Conservation (phyloP, 2,329 filamentous ascomycete genomes). For the Epichloe glyceriae region DNA sequence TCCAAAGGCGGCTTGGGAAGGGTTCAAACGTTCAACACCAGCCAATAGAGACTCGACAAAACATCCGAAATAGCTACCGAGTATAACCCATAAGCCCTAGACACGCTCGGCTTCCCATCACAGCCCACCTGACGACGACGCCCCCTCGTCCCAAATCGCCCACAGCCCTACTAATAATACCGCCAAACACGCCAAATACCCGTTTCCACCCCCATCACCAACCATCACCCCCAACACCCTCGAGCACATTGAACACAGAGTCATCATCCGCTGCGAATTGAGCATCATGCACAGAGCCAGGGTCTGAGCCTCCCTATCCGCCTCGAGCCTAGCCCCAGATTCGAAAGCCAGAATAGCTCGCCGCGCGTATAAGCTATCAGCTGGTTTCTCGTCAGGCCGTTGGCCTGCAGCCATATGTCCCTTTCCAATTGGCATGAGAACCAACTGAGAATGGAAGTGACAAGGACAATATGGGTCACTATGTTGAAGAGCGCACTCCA, state of each 20-base stretch:
- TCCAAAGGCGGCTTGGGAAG: too few relatives aligned
- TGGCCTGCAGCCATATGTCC: constrained; percentile 18
- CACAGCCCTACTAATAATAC: too few relatives aligned
- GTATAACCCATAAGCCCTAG: too few relatives aligned
- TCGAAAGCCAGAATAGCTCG: constrained; percentile 2
- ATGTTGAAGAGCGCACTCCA: neutral
- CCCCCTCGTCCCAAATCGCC: too few relatives aligned
- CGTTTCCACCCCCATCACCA: neutral
- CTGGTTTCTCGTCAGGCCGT: constrained; percentile 17
- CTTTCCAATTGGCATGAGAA: constrained; percentile 12
- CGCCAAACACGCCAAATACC: too few relatives aligned
- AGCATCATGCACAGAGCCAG: neutral
- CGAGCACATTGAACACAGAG: neutral
- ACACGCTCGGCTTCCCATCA: too few relatives aligned
- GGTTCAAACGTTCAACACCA: too few relatives aligned
- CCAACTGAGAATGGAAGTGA: constrained; percentile 9
- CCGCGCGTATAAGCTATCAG: constrained; percentile 11
- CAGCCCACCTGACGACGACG: too few relatives aligned
- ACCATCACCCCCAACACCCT: neutral
- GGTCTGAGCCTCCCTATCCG: neutral
- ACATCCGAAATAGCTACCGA: too few relatives aligned
- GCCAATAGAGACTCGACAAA: too few relatives aligned
- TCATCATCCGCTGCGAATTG: neutral
- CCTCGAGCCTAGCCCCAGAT: constrained; percentile 4
- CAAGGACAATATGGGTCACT: constrained; percentile 4